Percentiles rank a stretch among this genome's conserved stretches.
Conservation (phyloP, 2,329 filamentous ascomycete genomes). For the Botrytis byssoidea region DNA sequence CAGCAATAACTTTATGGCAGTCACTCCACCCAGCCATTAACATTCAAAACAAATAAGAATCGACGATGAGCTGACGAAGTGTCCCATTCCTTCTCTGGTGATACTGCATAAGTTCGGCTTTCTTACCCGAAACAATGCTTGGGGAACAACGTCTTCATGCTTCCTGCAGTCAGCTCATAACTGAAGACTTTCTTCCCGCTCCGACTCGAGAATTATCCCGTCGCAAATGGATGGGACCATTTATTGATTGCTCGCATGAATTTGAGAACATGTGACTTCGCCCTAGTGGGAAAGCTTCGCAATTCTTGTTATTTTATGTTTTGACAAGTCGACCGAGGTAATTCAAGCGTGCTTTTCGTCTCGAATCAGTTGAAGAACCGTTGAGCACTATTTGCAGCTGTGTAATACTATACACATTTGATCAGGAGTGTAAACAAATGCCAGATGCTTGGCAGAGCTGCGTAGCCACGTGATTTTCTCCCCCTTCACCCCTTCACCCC, state of each 20-base stretch:
- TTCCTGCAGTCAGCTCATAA: conserved; percentile 12
- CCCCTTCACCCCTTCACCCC: too few species aligned
- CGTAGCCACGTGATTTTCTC: too few species aligned
- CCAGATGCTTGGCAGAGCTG: not conserved
- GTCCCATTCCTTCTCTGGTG: not conserved
- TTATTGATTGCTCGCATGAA: not conserved
- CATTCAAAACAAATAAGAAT: not conserved
- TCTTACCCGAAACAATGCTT: not conserved
- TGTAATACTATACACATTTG: not conserved
- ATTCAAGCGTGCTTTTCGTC: not conserved
- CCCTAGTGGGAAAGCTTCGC: not conserved
- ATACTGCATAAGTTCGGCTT: conserved; percentile 4
- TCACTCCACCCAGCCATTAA: not conserved
- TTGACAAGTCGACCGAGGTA: not conserved
- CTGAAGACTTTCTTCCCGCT: not conserved
- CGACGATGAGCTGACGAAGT: not conserved
- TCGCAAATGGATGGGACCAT: not conserved
- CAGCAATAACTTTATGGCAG: not conserved
- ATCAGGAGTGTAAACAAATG: not conserved
- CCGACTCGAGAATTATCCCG: not conserved
- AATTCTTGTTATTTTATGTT: not conserved
- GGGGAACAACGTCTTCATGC: not conserved
- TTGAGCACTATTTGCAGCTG: not conserved
- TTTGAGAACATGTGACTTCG: conserved; percentile 1
- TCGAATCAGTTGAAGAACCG: not conserved